Conservation (phyloP, 306 rosid species). For the Dryas drummondii region DNA sequence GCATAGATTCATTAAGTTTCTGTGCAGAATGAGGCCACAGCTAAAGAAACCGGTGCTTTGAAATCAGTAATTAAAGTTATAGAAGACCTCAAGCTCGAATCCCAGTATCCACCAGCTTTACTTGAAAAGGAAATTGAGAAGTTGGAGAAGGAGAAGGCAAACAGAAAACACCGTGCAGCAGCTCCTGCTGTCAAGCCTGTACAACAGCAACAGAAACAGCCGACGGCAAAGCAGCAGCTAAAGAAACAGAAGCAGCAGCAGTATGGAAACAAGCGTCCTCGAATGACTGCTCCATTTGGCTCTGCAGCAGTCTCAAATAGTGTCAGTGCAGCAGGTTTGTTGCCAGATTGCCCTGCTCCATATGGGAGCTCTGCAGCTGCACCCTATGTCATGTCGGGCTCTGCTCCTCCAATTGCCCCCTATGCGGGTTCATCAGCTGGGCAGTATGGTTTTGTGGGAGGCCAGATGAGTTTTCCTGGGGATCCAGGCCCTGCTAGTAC, state of each 20-base stretch:
- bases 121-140: constrained; percentile 57
- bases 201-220: constrained; percentile 26
- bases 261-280: constrained; percentile 50
- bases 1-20: constrained; percentile 16
- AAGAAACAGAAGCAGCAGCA: constrained; percentile 36
- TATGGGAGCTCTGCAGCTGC: constrained; percentile 41
- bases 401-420: constrained; percentile 40
- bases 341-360: constrained; percentile 44
- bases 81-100: constrained; percentile 59
- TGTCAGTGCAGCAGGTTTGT: constrained; percentile 44
- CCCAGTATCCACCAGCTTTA: constrained; percentile 53
- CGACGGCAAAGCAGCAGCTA: constrained; percentile 19
- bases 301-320: constrained; percentile 32
- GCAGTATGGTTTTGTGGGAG: constrained; percentile 49
- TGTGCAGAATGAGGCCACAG: constrained; percentile 58
- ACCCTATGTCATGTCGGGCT: constrained; percentile 48
- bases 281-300: constrained; percentile 35
- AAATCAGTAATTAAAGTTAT: constrained; percentile 56
- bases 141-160: constrained; percentile 49
- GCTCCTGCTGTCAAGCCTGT: constrained; percentile 43
- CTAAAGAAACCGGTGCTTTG: constrained; percentile 64
- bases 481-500: constrained; percentile 46
- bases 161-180: constrained; percentile 38
- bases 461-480: constrained; percentile 46
- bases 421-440: constrained; percentile 52